These are phyloP conservation scores for Yamadazyma sp. DNA, from an alignment of 805 yeast species.

Conservation along the genomic window DNA sequence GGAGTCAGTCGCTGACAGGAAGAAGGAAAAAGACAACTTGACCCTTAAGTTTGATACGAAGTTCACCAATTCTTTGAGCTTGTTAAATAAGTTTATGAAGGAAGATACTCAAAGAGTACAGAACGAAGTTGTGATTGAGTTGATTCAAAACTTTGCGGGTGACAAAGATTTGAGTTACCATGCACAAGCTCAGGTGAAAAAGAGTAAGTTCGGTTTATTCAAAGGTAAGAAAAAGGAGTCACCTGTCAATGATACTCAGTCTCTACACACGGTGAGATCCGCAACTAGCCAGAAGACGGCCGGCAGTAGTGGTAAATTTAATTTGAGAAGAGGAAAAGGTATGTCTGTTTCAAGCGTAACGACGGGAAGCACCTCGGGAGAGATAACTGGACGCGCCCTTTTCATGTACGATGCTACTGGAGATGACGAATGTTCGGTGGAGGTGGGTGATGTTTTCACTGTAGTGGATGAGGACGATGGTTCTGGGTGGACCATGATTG, in stretches of 20 bases:
- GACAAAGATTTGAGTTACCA: constrained; percentile 67
- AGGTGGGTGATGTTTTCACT: constrained; percentile 58
- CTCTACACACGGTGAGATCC: constrained; percentile 35
- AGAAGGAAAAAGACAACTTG: constrained; percentile 33
- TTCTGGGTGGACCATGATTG: constrained; percentile 84
- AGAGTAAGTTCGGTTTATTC: constrained; percentile 59
- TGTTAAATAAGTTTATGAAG: constrained; percentile 61
- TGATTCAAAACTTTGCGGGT: constrained; percentile 81
- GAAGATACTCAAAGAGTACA: constrained; percentile 74
- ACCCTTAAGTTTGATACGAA: constrained; percentile 54
- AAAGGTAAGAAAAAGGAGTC: constrained; percentile 18
- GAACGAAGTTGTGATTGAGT: constrained; percentile 85
- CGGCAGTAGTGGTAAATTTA: constrained; percentile 29
- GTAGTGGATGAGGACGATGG: constrained; percentile 77
- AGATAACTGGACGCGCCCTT: constrained; percentile 48
- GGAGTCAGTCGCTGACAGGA: constrained; percentile 38
- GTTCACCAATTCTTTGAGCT: constrained; percentile 50
- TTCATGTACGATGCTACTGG: constrained; percentile 69
- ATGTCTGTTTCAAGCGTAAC: constrained; percentile 23
- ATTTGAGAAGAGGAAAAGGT: constrained; percentile 35
- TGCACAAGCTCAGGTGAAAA: constrained; percentile 51
- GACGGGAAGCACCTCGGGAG: constrained; percentile 12
- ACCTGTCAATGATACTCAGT: constrained; percentile 26
- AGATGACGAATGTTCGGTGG: constrained; percentile 67
- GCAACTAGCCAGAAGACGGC: constrained; percentile 29